phyloP scores from a whole-genome alignment of 1,139 yeast genomes.

The Lodderomyces theae region DNA sequence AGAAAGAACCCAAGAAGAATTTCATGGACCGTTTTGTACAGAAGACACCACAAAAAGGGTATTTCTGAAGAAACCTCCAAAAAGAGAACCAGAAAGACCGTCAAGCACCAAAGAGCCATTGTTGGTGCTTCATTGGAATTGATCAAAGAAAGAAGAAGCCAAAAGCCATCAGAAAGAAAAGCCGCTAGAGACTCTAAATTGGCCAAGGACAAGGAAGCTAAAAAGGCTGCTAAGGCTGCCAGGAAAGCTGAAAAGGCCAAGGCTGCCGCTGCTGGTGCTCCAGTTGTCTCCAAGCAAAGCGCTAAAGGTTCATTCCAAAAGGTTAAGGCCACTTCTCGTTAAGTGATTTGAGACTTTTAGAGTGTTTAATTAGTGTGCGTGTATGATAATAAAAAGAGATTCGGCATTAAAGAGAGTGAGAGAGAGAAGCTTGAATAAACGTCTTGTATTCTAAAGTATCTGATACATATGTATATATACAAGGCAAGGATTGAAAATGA shows the following conservation, averaged over 20 bases:
- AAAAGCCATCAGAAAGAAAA: slow-evolving; percentile 97
- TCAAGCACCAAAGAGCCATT: slow-evolving; percentile 98
- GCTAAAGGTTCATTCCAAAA: slow-evolving; percentile 95
- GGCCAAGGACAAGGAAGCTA: slow-evolving; percentile 91
- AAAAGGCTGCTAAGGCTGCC: slow-evolving; percentile 89
- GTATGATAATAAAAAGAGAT: too few relatives aligned
- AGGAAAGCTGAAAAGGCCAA: slow-evolving; percentile 95
- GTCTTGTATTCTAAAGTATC: too few relatives aligned
- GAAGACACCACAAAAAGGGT: slow-evolving; percentile 99
- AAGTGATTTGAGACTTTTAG: slow-evolving; percentile 25
- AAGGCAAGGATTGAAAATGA: too few relatives aligned
- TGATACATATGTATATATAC: too few relatives aligned
- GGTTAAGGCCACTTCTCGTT: slow-evolving; percentile 96
- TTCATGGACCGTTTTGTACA: slow-evolving; percentile 98
- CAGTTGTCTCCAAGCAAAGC: slow-evolving; percentile 73
- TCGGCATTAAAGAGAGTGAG: too few relatives aligned
- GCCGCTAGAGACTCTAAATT: slow-evolving; percentile 93
- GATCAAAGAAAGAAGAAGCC: slow-evolving; percentile 95
- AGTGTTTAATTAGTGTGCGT: slow-evolving; percentile 1
- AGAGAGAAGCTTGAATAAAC: too few relatives aligned
- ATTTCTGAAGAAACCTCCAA: slow-evolving; percentile 96
- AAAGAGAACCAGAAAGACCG: slow-evolving; percentile 97
- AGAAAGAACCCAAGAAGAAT: slow-evolving; percentile 99
- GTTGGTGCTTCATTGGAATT: slow-evolving; percentile 99
- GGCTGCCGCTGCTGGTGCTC: slow-evolving; percentile 71